A percentile compares a stretch with the other conserved stretches of the same genome.
Conservation (phyloP, 2,329 filamentous ascomycete species). For the Exophiala calicioides region DNA sequence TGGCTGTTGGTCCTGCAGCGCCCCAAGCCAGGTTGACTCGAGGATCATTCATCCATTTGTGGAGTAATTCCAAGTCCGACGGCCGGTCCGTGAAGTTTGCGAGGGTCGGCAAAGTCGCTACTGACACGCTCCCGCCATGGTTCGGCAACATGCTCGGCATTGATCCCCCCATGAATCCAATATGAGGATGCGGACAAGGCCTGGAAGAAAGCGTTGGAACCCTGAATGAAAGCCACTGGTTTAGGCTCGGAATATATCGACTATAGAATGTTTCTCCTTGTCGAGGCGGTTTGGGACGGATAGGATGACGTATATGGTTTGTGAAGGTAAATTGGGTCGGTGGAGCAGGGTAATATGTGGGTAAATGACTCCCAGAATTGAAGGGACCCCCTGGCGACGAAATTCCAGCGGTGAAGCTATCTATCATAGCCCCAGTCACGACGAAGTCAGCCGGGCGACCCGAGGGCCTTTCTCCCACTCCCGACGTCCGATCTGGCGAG, state of each 20-base stretch:
- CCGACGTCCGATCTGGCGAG: conserved; percentile 45
- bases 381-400: conserved; percentile 63
- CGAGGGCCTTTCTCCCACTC: conserved; percentile 15
- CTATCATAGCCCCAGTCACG: conserved; percentile 16
- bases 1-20: conserved; percentile 55
- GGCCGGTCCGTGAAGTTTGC: conserved; percentile 49
- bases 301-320: conserved; percentile 76
- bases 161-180: conserved; percentile 55
- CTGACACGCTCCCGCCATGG: conserved; percentile 28
- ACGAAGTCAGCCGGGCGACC: conserved; percentile 19
- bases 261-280: conserved; percentile 92
- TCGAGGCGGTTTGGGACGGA: conserved; percentile 82
- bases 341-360: conserved; percentile 85
- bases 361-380: conserved; percentile 78
- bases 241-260: conserved; percentile 77
- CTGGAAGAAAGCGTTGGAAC: conserved; percentile 70
- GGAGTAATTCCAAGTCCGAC: conserved; percentile 68
- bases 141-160: conserved; percentile 30
- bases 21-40: conserved; percentile 88
- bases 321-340: conserved; percentile 80
- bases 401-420: conserved; percentile 26
- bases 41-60: conserved; percentile 85
- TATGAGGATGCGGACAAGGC: conserved; percentile 60
- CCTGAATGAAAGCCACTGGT: conserved; percentile 85
- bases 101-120: conserved; percentile 37